phyloP scores from a whole-genome alignment of 2,329 filamentous ascomycete species.

The Hypoxylon sp. region DNA sequence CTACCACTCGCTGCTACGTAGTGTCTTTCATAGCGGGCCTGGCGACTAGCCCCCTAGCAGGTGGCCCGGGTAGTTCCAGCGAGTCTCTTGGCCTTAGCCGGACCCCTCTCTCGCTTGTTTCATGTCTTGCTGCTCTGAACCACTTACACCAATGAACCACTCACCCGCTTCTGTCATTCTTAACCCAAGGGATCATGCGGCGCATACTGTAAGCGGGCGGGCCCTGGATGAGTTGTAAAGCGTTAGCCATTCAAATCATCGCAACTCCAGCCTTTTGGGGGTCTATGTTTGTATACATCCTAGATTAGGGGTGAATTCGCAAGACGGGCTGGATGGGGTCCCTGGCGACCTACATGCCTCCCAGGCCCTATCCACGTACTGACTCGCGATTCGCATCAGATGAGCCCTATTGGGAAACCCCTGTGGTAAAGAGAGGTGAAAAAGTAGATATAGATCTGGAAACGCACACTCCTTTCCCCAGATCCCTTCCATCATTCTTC shows the following conservation, averaged over 20 bases:
- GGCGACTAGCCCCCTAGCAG: constrained; percentile 32
- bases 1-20: constrained; percentile 19
- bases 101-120: constrained; percentile 51
- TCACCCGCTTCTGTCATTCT: constrained; percentile 46
- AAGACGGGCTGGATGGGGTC: constrained; percentile 39
- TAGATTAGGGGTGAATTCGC: constrained; percentile 39
- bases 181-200: constrained; percentile 48
- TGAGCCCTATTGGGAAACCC: constrained; percentile 34
- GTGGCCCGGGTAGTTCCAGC: constrained; percentile 35
- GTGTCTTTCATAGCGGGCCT: constrained; percentile 23
- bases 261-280: constrained; percentile 47
- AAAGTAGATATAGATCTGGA: constrained; percentile 51
- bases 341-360: constrained; percentile 22
- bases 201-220: constrained; percentile 49
- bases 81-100: constrained; percentile 41
- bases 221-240: constrained; percentile 42
- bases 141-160: constrained; percentile 49
- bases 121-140: constrained; percentile 46
- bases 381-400: constrained; percentile 36
- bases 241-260: constrained; percentile 48
- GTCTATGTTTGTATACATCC: constrained; percentile 42
- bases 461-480: constrained; percentile 40
- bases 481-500: constrained; percentile 44
- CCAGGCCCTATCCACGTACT: constrained; percentile 14
- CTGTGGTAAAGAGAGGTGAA: constrained; percentile 24